These are phyloP conservation scores for Euryodendron excelsum DNA, from an alignment of 148 eudicot species.

Conservation along the genomic window DNA sequence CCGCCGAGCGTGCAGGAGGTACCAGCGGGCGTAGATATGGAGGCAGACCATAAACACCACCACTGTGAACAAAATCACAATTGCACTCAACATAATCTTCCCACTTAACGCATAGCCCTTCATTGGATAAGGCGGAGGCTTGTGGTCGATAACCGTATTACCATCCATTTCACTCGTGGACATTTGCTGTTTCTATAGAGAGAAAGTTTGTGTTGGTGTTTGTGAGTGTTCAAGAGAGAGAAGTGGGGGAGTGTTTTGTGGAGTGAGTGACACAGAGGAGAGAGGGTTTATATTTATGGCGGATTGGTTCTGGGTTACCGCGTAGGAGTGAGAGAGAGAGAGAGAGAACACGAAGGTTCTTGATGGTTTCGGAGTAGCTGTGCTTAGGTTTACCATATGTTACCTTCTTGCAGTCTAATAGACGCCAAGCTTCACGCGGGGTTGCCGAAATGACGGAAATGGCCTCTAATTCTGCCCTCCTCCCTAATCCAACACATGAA, in stretches of 20 bases:
- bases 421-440: constrained; percentile 49
- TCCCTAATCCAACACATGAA: background rate
- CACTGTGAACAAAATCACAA: constrained; percentile 58
- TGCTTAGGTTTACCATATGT: background rate
- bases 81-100: constrained; percentile 72
- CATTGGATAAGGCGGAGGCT: constrained; percentile 6
- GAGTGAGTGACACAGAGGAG: background rate
- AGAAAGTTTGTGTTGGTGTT: too few relatives aligned
- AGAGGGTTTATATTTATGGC: background rate
- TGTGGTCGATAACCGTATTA: too few relatives aligned
- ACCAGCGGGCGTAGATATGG: constrained; percentile 85
- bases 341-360: constrained; percentile 25
- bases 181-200: too few relatives aligned
- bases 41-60: constrained; percentile 61
- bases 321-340: background rate
- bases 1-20: constrained; percentile 53
- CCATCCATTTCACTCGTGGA: too few relatives aligned
- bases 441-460: constrained; percentile 19
- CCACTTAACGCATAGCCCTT: constrained; percentile 61
- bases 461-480: background rate
- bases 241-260: background rate
- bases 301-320: background rate
- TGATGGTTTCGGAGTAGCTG: constrained; percentile 22
- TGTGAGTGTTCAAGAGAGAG: too few relatives aligned
- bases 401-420: background rate